These are phyloP conservation scores for Zygotorulaspora sp. DNA, from an alignment of 805 yeast species.

Conservation along the genomic window DNA sequence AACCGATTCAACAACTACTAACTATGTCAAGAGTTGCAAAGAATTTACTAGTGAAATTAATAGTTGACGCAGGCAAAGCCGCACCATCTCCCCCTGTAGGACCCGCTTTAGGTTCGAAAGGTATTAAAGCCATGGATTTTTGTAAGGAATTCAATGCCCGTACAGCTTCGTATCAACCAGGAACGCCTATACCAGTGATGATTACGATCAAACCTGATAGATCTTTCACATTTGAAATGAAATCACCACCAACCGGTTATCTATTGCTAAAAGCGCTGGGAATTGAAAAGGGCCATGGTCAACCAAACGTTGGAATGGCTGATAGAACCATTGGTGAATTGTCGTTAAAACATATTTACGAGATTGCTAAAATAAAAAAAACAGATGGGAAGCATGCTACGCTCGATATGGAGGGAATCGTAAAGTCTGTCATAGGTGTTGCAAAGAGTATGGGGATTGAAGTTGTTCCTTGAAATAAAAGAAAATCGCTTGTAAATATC, in stretches of 20 bases:
- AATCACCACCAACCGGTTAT: constrained; percentile 89
- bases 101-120: constrained; percentile 97
- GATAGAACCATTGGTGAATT: constrained; percentile 52
- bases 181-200: constrained; percentile 83
- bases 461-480: constrained; percentile 52
- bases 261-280: constrained; percentile 70
- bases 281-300: constrained; percentile 72
- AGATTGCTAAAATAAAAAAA: constrained; percentile 89
- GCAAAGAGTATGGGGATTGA: constrained; percentile 87
- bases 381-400: constrained; percentile 75
- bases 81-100: constrained; percentile 99
- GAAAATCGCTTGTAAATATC: constrained; percentile 3
- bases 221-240: constrained; percentile 77
- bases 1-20: background rate
- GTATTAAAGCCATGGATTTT: constrained; percentile 97
- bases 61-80: constrained; percentile 96
- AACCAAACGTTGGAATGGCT: constrained; percentile 32
- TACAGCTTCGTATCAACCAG: constrained; percentile 81
- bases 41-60: constrained; percentile 73
- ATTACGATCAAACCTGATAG: constrained; percentile 91
- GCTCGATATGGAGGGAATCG: constrained; percentile 66
- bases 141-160: constrained; percentile 98
- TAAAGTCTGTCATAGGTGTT: constrained; percentile 77
- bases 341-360: constrained; percentile 85
- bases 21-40: constrained; percentile 42